Base-by-base conservation (phyloP, 352 stramenopile species). In the Pythium brassicae region DNA sequence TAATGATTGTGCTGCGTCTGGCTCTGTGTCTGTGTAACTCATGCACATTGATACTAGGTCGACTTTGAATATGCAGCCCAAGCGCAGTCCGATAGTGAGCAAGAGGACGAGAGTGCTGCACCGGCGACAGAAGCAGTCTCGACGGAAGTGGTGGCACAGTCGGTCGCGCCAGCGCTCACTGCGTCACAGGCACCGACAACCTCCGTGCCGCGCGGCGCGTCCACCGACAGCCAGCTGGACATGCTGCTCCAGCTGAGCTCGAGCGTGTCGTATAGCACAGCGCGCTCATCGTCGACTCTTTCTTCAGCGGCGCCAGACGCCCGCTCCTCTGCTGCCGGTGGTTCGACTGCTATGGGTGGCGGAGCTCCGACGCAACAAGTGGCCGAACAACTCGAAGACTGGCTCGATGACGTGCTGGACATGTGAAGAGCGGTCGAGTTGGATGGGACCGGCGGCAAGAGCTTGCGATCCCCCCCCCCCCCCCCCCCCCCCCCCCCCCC, bases 381-480 rank as follows among this genome's bases (percentile, higher is more conserved):
- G 2, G 22, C 61, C 40, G 57, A 83, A 6, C 65, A 88, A 32
- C 65, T 88, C 9, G 80, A 90, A 61, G 76, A 86, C 4, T 90
- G 80, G 80, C 65, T 90, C 19, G 80, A 90, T 48, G 76, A 87
- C 39, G 66, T 90, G 5, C 54, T 90, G 29, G 77, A 83, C 47
- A 65, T 76, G 61, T 79, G 62, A 44, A 37, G n/a, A n/a, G n/a
- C n/a, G n/a, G n/a, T n/a, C n/a, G n/a, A n/a, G n/a, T n/a, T n/a
- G n/a, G n/a, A n/a, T n/a, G n/a, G n/a, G n/a, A n/a, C n/a, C n/a
- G n/a, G n/a, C n/a, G n/a, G n/a, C n/a, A n/a, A n/a, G n/a, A n/a
- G n/a, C n/a, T n/a, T n/a, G n/a, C n/a, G n/a, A n/a, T n/a, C n/a
- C n/a, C n/a, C n/a, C n/a, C n/a, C n/a, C n/a, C n/a, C n/a, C n/a